Evolutionary conservation across 495 filamentous ascomycete species (phyloP).

Genomic region (Aspergillus baeticus): DNA sequence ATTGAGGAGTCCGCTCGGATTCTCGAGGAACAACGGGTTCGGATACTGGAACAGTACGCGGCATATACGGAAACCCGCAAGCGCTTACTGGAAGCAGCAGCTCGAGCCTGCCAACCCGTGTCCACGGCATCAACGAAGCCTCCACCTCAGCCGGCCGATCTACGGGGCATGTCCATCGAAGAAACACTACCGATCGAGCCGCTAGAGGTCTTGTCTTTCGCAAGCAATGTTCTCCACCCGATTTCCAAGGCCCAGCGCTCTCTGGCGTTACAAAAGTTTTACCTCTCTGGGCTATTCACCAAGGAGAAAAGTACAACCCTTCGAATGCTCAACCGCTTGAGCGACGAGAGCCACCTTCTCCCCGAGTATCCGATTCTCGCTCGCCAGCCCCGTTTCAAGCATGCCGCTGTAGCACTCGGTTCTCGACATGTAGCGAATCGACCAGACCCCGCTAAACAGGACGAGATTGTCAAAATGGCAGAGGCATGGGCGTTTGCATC

Average conservation of each 20-base stretch:
- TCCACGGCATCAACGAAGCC: constrained; percentile 24
- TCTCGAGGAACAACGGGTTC: constrained; percentile 41
- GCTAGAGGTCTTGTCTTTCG: constrained; percentile 49
- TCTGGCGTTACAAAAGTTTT: constrained; percentile 62
- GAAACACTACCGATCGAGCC: constrained; percentile 21
- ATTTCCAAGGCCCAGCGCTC: constrained; percentile 62
- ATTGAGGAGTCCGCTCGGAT: constrained; percentile 35
- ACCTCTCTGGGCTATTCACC: constrained; percentile 54
- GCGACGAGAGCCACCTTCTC: constrained; percentile 69
- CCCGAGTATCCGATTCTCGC: constrained; percentile 57
- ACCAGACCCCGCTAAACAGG: constrained; percentile 20
- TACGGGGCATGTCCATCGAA: constrained; percentile 12
- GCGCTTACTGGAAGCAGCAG: constrained; percentile 37
- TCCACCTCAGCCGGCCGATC: constrained; percentile 27
- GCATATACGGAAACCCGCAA: constrained; percentile 38
- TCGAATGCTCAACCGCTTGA: constrained; percentile 56
- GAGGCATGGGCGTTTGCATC: constrained; percentile 53
- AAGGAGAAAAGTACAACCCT: constrained; percentile 57
- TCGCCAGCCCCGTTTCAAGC: constrained; percentile 44
- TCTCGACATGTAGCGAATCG: constrained; percentile 20
- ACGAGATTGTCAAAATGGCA: constrained; percentile 36
- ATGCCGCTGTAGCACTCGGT: constrained; percentile 33
- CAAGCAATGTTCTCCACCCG: constrained; percentile 53
- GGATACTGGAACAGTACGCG: constrained; percentile 49
- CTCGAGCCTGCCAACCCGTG: constrained; percentile 37